Base-by-base conservation (phyloP, 352 stramenopile genomes). In the Phytopythium ostracodes region DNA sequence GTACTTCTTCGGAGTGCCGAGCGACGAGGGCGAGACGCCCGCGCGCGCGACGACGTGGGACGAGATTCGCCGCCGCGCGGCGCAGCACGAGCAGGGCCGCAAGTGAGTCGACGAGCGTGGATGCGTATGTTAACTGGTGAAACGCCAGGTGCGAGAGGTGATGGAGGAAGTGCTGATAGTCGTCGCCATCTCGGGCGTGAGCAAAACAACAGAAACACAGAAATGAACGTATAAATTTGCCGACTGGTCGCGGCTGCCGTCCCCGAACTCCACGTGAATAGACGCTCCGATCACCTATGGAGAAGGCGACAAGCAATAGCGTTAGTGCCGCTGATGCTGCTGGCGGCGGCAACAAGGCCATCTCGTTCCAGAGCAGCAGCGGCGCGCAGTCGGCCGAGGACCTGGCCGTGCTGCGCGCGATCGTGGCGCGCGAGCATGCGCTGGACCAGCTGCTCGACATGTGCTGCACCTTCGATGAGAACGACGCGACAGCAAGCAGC, bases 11-110 rank as follows among this genome's bases (percentile, higher is more conserved):
- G 74, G 64, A 5, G 56, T 56, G 11, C 55, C 65, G 22, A 72
- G 59, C 22, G 58, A 77, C 2, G 46, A 53, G 25, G 14, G 47
- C 15, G 68, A 83, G 11, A 38, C 55, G 18, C 52, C 57, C 2
- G 56, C 42, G 24, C 81, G 87, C 40, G 70, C 73, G 10, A 91
- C 80, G 15, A 89, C 82, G 10, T 94, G 84, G 84, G 82, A 94
- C 44, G 82, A 94, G 31, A 83, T 94, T 29, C 82, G 84, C 40
- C 75, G 77, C 52, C 84, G 78, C 14, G 77, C 77, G 51, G 72
- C 77, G 33, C 62, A 36, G 33, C 54, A 38, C 12, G 36, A 76
- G 17, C 67, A 76, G 12, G 31, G 54, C 22, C 64, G 71, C 50
- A 87, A 88, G 64, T 91, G 60, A 85, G 20, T n/a, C 46, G 20